phyloP scores from a whole-genome alignment of 2,329 filamentous ascomycete genomes.

The Stachybotrys chartarum region DNA sequence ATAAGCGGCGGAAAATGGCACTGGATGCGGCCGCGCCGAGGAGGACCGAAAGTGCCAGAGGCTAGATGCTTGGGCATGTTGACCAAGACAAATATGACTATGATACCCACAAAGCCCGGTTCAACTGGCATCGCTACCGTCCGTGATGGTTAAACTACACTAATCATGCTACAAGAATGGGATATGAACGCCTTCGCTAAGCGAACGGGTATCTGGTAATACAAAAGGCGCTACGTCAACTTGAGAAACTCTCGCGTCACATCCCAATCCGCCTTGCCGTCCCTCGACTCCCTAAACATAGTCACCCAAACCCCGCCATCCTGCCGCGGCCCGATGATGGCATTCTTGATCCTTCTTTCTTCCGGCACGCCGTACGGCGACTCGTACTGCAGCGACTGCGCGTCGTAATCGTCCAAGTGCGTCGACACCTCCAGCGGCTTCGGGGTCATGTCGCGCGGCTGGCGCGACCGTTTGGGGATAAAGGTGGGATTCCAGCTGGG shows the following conservation, averaged over 20 bases:
- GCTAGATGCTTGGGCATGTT: background rate
- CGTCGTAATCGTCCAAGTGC: constrained; percentile 4
- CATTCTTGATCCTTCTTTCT: constrained; percentile 19
- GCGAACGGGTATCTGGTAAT: background rate
- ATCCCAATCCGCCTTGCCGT: constrained; percentile 17
- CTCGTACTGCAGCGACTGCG: constrained; percentile 8
- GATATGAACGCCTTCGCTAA: background rate
- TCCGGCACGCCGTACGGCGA: constrained; percentile 21
- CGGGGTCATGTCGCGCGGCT: background rate
- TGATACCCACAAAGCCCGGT: constrained; percentile 12
- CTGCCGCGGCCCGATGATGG: constrained; percentile 16
- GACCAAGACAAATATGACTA: background rate
- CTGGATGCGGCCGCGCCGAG: background rate
- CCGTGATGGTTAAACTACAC: background rate
- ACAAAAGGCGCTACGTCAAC: background rate
- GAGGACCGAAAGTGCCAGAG: background rate
- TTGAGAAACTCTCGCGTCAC: constrained; percentile 18
- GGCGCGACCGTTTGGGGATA: background rate
- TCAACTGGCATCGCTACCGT: background rate
- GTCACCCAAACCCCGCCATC: constrained; percentile 18
- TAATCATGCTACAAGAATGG: background rate
- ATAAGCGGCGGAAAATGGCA: constrained; percentile 67
- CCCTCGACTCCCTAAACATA: constrained; percentile 17
- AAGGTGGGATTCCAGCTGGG: background rate
- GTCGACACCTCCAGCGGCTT: constrained; percentile 10